Evolutionary conservation across 2,329 filamentous ascomycete species (phyloP), one percentile per base, ranked within the genome.

Genomic region (Graphium sp.): DNA sequence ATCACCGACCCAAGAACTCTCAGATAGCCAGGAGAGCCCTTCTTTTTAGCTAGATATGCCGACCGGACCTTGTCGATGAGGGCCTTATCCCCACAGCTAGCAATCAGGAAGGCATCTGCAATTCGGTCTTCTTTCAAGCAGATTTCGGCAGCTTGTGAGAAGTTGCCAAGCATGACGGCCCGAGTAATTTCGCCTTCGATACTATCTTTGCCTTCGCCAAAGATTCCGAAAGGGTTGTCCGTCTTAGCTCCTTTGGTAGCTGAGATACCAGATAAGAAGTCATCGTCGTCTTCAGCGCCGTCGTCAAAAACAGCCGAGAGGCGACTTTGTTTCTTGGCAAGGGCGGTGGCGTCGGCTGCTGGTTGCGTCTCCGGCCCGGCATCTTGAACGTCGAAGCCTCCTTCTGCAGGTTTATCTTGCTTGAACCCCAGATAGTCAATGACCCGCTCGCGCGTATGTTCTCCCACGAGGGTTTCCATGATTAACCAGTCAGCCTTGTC

Each of bases 401-500:
- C 51, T 7, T 52, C 46, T 3, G 34, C 21, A 6, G 33, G 29
- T 11, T 46, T 41, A n/a, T 61, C 57, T 33, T 77, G 71, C 18
- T 70, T 61, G 51, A 95, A 87, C n/a, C 87, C 89, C 12, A 98
- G 67, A 47, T 91, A 85, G 39, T 91, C 78, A 14, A 89, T 68
- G 32, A 98, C 75, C 47, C 81, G 75, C 47, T 78, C 77, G 23
- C 85, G 73, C n/a, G 84, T 79, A 43, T 87, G 85, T 18, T 79
- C 74, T 4, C 81, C 76, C 27, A 87, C 77, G 35, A 98, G 55
- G 2, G 84, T 89, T 50, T 89, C 75, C 49, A 98, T 82, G 21
- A 95, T 83, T 38, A 79, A 78, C 89, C 89, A 98, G 50, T 95
- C 87, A 4, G 81, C 79, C 59, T 84, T 94, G 48, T 95, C 89